Evolutionary conservation across 1,284 basidiomycete genomes (phyloP).

Genomic region (Ganoderma sinense): DNA sequence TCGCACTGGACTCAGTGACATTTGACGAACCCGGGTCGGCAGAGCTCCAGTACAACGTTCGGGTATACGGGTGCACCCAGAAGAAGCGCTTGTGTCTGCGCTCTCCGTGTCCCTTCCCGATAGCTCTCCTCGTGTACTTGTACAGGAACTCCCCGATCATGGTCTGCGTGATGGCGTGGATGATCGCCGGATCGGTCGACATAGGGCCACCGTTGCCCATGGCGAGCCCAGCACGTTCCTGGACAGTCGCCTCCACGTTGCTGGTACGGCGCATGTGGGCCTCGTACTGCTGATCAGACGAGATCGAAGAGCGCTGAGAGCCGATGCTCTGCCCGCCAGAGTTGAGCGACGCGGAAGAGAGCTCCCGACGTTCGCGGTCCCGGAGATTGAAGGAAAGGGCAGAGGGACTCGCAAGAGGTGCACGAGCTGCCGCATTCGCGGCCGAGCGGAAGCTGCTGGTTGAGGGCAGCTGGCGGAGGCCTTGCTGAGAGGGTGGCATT

Average conservation of each 20-base stretch:
- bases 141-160: slow-evolving; percentile 99
- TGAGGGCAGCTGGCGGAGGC: slow-evolving; percentile 76
- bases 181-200: slow-evolving; percentile 85
- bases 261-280: slow-evolving; percentile 43
- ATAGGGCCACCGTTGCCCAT: slow-evolving; percentile 35
- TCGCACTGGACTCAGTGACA: slow-evolving; percentile 91
- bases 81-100: slow-evolving; percentile 96
- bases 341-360: slow-evolving; percentile 70
- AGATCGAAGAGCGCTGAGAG: slow-evolving; percentile 80
- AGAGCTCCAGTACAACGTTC: slow-evolving; percentile 97
- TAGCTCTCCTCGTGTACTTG: slow-evolving; percentile 95
- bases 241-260: slow-evolving; percentile 32
- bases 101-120: slow-evolving; percentile 92
- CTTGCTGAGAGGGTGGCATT: slow-evolving; percentile 70
- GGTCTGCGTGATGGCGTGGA: slow-evolving; percentile 98
- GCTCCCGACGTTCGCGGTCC: slow-evolving; percentile 59
- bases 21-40: slow-evolving; percentile 91
- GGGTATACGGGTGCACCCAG: slow-evolving; percentile 99
- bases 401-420: slow-evolving; percentile 50
- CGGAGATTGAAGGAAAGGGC: slow-evolving; percentile 53
- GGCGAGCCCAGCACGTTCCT: slow-evolving; percentile 44
- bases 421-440: slow-evolving; percentile 60
- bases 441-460: slow-evolving; percentile 83
- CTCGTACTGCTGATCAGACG: slow-evolving; percentile 70
- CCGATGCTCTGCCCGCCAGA: slow-evolving; percentile 66